Percentiles rank a stretch among this genome's conserved stretches.
Conservation (phyloP, 257 asterid species). For the Solanum etuberosum region DNA sequence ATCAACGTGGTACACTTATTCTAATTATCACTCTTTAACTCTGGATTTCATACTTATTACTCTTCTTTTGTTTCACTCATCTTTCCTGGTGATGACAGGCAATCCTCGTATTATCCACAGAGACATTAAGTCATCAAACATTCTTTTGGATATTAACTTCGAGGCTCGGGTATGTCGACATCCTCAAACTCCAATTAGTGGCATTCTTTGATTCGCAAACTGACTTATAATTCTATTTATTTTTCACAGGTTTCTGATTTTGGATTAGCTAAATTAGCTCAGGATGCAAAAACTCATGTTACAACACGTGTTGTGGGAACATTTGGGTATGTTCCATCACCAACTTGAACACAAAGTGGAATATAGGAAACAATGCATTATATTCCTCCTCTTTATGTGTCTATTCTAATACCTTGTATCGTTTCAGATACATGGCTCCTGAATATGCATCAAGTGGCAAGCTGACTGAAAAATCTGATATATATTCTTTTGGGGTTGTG, state of each 20-base stretch:
- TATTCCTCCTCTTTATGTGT: background rate
- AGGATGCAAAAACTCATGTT: constrained; percentile 69
- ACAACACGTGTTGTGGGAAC: constrained; percentile 94
- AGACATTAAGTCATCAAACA: constrained; percentile 95
- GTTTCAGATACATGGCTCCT: constrained; percentile 91
- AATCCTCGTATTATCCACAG: constrained; percentile 90
- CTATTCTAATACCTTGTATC: background rate
- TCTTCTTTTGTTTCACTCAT: background rate
- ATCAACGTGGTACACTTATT: background rate
- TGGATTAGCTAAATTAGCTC: constrained; percentile 86
- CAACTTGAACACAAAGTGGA: background rate
- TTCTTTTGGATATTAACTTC: constrained; percentile 69
- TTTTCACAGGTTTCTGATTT: constrained; percentile 78
- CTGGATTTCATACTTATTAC: background rate
- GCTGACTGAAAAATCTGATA: constrained; percentile 79
- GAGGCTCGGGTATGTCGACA: constrained; percentile 70
- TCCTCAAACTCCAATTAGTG: background rate
- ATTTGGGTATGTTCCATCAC: constrained; percentile 54
- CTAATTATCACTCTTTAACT: background rate
- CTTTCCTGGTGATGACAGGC: constrained; percentile 27
- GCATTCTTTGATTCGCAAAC: background rate
- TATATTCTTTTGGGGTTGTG: constrained; percentile 86
- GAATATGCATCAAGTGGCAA: constrained; percentile 95
- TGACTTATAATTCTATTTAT: background rate
- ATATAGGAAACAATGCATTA: background rate